Evolutionary conservation across 2,329 filamentous ascomycete genomes (phyloP).

Genomic region (Cadophora gregata): DNA sequence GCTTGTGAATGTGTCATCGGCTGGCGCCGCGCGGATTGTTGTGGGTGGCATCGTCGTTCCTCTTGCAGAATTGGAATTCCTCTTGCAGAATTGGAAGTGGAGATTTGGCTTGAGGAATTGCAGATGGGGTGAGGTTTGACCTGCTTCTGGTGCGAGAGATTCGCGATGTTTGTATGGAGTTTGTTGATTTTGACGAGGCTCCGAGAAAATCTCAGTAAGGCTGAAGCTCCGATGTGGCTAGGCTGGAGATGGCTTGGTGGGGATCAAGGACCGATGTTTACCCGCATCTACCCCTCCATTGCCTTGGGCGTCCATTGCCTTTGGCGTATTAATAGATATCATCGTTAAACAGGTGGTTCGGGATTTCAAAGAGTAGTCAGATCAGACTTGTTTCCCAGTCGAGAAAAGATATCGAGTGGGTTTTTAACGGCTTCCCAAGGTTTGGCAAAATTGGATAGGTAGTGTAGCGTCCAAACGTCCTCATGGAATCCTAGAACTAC

Average conservation of each 20-base stretch:
- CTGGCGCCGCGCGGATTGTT: conserved; percentile 63
- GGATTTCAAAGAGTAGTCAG: too few species aligned
- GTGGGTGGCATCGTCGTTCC: conserved; percentile 45
- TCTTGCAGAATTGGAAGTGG: background rate
- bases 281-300: background rate
- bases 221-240: background rate
- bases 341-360: too few species aligned
- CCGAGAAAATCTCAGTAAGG: conserved; percentile 15
- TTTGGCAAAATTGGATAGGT: too few species aligned
- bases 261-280: background rate
- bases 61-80: background rate
- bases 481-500: too few species aligned
- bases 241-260: background rate
- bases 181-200: conserved; percentile 12
- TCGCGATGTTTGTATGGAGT: background rate
- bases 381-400: too few species aligned
- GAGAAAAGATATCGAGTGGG: too few species aligned
- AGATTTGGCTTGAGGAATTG: too few species aligned
- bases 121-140: background rate
- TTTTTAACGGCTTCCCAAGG: too few species aligned
- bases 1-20: conserved; percentile 63
- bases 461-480: too few species aligned
- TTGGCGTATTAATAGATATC: too few species aligned
- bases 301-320: too few species aligned
- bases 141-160: background rate